A percentile compares a stretch with the other conserved stretches of the same genome.
phyloP scores from a whole-genome alignment of 495 filamentous ascomycete species.

The Xanthoparmelia taractica region DNA sequence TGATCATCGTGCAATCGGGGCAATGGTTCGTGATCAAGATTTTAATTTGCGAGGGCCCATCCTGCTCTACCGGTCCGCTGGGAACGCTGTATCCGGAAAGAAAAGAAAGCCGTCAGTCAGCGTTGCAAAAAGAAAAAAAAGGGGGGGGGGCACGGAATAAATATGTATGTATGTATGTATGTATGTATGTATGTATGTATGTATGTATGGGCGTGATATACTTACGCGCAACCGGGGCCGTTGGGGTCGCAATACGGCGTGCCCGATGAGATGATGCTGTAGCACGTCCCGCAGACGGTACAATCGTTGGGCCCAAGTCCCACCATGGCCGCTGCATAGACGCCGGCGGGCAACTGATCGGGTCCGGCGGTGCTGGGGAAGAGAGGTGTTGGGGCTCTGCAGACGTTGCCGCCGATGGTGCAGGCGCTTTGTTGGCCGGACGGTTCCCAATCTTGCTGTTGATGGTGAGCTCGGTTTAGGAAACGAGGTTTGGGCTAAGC shows the following conservation, averaged over 20 bases:
- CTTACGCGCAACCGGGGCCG: conserved; percentile 13
- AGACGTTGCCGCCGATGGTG: conserved; percentile 10
- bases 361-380: conserved; percentile 3
- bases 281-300: conserved; percentile 19
- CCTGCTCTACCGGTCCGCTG: conserved; percentile 7
- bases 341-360: conserved; percentile 1
- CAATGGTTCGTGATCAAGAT: conserved; percentile 22
- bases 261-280: conserved; percentile 18
- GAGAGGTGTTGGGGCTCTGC: conserved; percentile 2
- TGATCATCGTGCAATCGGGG: conserved; percentile 11
- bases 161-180: too few relatives aligned
- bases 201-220: too few relatives aligned
- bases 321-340: conserved; percentile 18
- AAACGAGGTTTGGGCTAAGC: too few relatives aligned
- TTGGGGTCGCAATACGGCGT: conserved; percentile 17
- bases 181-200: too few relatives aligned
- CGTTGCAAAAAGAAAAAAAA: not conserved
- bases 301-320: conserved; percentile 18
- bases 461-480: too few relatives aligned
- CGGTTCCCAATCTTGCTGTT: conserved; percentile 20
- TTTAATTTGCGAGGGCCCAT: conserved; percentile 16
- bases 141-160: not conserved
- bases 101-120: too few relatives aligned
- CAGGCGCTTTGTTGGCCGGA: conserved; percentile 18
- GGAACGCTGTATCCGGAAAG: not conserved